Base-by-base conservation (phyloP, 2,329 filamentous ascomycete genomes). In the Exophiala dermatitidis region DNA sequence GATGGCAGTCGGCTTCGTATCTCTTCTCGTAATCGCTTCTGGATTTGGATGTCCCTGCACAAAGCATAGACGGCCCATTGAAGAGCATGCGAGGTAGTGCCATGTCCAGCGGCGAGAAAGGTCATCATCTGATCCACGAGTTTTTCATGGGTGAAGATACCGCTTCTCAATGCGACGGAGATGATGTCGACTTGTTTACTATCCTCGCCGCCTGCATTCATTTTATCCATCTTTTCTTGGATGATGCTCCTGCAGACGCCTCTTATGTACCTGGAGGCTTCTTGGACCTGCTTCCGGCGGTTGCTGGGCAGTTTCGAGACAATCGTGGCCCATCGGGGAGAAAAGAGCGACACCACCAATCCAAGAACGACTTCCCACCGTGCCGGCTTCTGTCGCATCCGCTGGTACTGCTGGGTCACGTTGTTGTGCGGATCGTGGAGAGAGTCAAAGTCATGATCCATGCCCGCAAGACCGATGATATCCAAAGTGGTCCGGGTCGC, bases 71-170 rank as follows among this genome's bases (percentile, higher is more conserved):
- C 50, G 33, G 60, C 60, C 63, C 64, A 65, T 31, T 56, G 57
- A 28, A 65, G 49, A 8, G 62, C 53, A 5, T 52, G 48, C 1
- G 63, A 57, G 40, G 61, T 65, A 2, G 62, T 65, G 46, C 64
- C 64, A 40, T 64, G 63, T 19, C 58, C 84, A 0, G 88, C 88
- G 0, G 84, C 85, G 4, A 94, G 78, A 72, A 94, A 91, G 0
- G 88, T 93, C 86, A 94, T 93, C 65, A 91, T 79, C 69, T 95
- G 88, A 66, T 93, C 85, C 32, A 88, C 80, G 10, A 95, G 78
- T 56, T 88, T 82, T 47, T 88, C 85, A 56, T 93, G 86, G 10
- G 72, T 78, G 69, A 94, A 93, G 5, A 76, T 80, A 41, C 85
- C 86, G 38, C 82, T 88, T 65, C 84, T 79, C 43, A 94, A 73